Base-by-base conservation (phyloP, 305 asterid species). In the Euphrasia arctica region DNA sequence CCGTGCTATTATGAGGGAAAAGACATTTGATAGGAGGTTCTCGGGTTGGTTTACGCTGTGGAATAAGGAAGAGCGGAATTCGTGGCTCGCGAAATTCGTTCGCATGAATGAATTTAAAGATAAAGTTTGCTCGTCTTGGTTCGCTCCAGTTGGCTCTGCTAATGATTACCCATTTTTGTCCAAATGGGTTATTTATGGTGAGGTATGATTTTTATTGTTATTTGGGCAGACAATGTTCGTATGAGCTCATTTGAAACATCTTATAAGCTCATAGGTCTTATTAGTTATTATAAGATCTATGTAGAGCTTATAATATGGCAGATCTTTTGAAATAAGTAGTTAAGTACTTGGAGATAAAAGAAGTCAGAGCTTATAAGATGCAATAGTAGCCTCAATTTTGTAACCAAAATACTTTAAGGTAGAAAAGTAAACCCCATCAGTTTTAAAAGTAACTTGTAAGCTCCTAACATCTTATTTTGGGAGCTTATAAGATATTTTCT, bases 141-240 rank as follows among this genome's bases (percentile, higher is more conserved):
- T 94, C 83, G 99, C 99, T 34, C 97, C 99, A 9, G 99, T 94
- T 75, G 99, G 99, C 48, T 94, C 97, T 54, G 99, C 99, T 32
- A 85, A 78, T 65, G 99, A 90, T 77, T 93, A 90, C 80, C 99
- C 99, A n/a, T 81, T 93, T 64, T 73, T 85, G 69, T 90, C 99
- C 58, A 88, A 88, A 71, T 93, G 97, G 97, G 97, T 88, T 73
- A 88, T 93, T 62, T 93, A 93, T 76, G 99, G 99, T 56, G 97
- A 93, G 92, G 97, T 93, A 77, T 74, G 78, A 22, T 18, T 63
- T 62, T 51, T 51, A 36, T 63, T 65, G 31, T 57, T 32, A n/a
- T 56, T 70, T n/a, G 45, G 43, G 43, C 9, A 39, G 43, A 10
- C 15, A 47, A 15, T 47, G 52, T 47, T 47, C 15, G 42, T 8